phyloP scores from a whole-genome alignment of 2,329 filamentous ascomycete species.

The Claviceps capensis region DNA sequence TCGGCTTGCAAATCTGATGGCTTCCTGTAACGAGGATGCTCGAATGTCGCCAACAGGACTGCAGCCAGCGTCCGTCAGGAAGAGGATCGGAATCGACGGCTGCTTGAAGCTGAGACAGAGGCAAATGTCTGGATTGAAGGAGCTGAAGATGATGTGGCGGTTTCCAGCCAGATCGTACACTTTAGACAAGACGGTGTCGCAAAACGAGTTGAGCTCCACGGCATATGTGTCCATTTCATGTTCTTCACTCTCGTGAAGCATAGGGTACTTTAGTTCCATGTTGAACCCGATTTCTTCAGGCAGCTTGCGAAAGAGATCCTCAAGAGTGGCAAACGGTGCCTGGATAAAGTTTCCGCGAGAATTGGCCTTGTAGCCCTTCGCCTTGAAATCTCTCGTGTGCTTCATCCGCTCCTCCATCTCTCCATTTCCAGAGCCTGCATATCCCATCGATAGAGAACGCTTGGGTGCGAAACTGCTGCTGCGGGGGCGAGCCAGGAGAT shows the following conservation, averaged over 20 bases:
- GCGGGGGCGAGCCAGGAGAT: conserved; percentile 8
- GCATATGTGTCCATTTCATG: conserved; percentile 95
- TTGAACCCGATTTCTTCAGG: conserved; percentile 84
- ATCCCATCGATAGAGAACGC: conserved; percentile 42
- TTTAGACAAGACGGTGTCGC: conserved; percentile 79
- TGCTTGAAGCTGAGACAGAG: conserved; percentile 92
- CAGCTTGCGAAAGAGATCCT: conserved; percentile 80
- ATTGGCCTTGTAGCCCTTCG: conserved; percentile 92
- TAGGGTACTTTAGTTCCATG: conserved; percentile 98
- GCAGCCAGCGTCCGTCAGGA: conserved; percentile 83
- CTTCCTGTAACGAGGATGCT: conserved; percentile 85
- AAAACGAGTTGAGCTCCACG: conserved; percentile 91
- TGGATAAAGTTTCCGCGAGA: conserved; percentile 90
- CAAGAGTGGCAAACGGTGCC: conserved; percentile 85
- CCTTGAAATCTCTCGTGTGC: conserved; percentile 89
- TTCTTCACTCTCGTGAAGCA: conserved; percentile 89
- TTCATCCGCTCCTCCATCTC: conserved; percentile 75
- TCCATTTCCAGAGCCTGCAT: conserved; percentile 25
- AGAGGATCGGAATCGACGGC: conserved; percentile 88
- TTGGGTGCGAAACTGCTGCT: conserved; percentile 29
- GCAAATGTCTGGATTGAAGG: conserved; percentile 95
- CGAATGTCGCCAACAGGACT: conserved; percentile 73
- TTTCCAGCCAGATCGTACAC: conserved; percentile 75
- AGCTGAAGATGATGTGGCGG: conserved; percentile 92
- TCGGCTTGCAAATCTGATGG: conserved; percentile 80